Evolutionary conservation across 768 basidiomycete genomes (phyloP), one percentile per base, ranked within the genome.

Genomic region (Glaciozyma martinii): DNA sequence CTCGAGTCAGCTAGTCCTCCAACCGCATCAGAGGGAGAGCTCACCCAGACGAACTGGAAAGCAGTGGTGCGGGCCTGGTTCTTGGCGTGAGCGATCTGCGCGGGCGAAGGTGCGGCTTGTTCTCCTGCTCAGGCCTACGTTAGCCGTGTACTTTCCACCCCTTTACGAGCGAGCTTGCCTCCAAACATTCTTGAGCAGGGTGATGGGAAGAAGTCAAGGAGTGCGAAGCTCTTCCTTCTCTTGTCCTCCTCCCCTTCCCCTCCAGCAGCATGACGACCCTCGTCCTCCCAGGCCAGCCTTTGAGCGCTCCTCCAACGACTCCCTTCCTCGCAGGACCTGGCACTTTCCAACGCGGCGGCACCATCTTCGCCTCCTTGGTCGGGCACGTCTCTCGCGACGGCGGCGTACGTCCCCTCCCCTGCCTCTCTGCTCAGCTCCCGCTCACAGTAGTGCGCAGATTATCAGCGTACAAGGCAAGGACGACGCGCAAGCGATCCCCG

Each of bases 241-340:
- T 40, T 40, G 37, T 15, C 49, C 62, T 37, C 49, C 33, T 23
- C 47, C 42, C 37, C 25, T 8, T 23, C 47, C 42, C 37, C 25
- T 8, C 21, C 8, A 10, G 25, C 29, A 52, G 60, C 50, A 80
- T 80, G 77, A 65, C 74, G 32, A 72, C 75, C 47, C 70, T 73
- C 25, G 77, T 88, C 46, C 79, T 92, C 7, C 90, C 90, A 61
- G 90, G 90, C 12, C 90, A 92, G 77, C 87, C 86, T 13, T 80
- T 91, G 58, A 76, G 79, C 12, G 74, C 84, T 1, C 82, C 83
- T 8, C 78, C 80, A 23, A 81, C 82, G 0, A 83, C 86, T 33
- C 75, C 76, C 2, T 83, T 81, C 70, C 62, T 59, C 21, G 75
- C 85, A 7, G 88, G 87, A 21, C 74, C 78, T 5, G 90, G 90